A percentile compares a stretch with the other conserved stretches of the same genome.
Conservation (phyloP, 768 basidiomycete genomes). For the Trametes cinnabarina region DNA sequence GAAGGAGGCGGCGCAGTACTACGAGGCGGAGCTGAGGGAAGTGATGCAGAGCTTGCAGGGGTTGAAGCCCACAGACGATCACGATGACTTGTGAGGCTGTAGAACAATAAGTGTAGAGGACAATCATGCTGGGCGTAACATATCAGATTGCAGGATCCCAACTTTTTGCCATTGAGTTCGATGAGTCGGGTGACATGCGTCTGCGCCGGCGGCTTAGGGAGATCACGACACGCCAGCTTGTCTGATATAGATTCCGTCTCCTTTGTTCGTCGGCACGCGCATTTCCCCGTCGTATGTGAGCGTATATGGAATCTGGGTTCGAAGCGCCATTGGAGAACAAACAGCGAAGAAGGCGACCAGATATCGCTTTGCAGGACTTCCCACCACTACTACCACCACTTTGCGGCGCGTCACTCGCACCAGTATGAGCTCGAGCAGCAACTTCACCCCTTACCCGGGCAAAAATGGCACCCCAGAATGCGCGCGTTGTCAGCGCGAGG, state of each 20-base stretch:
- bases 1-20: constrained; percentile 67
- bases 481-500: neutral
- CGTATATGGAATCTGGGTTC: neutral
- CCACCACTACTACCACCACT: too few relatives aligned
- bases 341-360: too few relatives aligned
- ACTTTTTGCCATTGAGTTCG: too few relatives aligned
- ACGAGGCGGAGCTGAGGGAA: constrained; percentile 72
- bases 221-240: neutral
- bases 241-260: neutral
- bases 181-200: too few relatives aligned
- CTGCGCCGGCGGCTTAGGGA: too few relatives aligned
- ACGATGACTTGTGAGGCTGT: constrained; percentile 22
- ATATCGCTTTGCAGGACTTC: too few relatives aligned
- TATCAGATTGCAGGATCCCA: too few relatives aligned
- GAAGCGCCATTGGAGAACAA: neutral
- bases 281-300: neutral
- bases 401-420: neutral
- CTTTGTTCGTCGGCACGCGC: neutral
- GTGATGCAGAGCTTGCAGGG: constrained; percentile 67
- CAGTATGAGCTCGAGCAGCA: neutral
- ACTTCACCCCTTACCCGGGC: neutral
- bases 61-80: constrained; percentile 46
- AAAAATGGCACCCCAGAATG: neutral
- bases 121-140: too few relatives aligned
- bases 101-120: neutral